Conservation (phyloP, 78 protist species). For the Dictyostelium capitatum region DNA sequence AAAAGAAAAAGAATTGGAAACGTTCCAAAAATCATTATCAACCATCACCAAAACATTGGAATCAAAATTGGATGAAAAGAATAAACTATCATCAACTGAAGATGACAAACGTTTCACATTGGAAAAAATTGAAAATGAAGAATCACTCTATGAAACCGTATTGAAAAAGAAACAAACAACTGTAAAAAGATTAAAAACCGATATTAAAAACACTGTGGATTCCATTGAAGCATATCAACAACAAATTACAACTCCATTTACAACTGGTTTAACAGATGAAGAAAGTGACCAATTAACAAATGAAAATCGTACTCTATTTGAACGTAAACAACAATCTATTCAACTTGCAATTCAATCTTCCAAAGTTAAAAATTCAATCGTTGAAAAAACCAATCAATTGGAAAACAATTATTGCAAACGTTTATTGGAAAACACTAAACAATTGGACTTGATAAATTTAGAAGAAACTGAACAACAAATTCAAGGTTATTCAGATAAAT, state of each 20-base stretch:
- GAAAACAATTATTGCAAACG: slow-evolving; percentile 31
- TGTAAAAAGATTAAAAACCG: not conserved
- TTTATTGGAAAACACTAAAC: slow-evolving; percentile 4
- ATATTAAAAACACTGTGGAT: not conserved
- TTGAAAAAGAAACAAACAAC: slow-evolving; percentile 12
- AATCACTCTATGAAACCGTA: not conserved
- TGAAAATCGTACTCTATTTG: not conserved
- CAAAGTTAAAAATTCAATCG: too few species aligned
- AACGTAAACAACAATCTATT: slow-evolving; percentile 7
- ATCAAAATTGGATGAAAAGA: not conserved
- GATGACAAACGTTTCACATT: not conserved
- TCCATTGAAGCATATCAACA: slow-evolving; percentile 19
- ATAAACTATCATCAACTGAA: not conserved
- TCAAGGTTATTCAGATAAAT: not conserved
- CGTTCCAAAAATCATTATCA: not conserved
- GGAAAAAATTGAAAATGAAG: not conserved
- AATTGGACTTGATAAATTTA: not conserved
- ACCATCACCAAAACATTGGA: not conserved
- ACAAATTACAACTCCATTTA: slow-evolving; percentile 37
- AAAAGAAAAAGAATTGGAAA: not conserved
- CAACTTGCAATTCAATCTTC: slow-evolving; percentile 20
- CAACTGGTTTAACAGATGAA: slow-evolving; percentile 22
- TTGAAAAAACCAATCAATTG: slow-evolving; percentile 17
- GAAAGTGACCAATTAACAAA: not conserved
- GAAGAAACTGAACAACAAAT: not conserved